Percentiles rank a stretch among this genome's conserved stretches.
Evolutionary conservation across 2,329 filamentous ascomycete species (phyloP).

Genomic region (Fusarium continuum): DNA sequence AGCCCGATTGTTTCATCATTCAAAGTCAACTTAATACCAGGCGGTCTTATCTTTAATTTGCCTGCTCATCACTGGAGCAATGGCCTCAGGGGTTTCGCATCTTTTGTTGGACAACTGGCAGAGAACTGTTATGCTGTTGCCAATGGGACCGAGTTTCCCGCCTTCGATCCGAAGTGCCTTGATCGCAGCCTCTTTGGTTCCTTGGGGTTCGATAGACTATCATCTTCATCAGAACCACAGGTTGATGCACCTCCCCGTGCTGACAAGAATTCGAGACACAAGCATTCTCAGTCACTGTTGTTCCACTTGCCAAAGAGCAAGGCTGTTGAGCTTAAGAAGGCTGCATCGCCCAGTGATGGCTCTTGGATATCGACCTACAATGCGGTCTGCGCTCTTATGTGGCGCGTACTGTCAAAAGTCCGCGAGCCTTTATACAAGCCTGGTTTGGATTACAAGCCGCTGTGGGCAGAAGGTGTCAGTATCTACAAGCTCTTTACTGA

Average conservation of each 20-base stretch:
- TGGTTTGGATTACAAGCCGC: conserved; percentile 39
- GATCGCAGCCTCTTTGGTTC: conserved; percentile 47
- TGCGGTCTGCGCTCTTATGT: conserved; percentile 53
- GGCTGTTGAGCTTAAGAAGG: conserved; percentile 8
- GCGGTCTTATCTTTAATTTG: conserved; percentile 53
- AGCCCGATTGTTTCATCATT: conserved; percentile 49
- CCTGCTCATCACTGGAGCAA: conserved; percentile 54
- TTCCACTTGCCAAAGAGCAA: conserved; percentile 21
- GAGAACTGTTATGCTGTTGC: conserved; percentile 53
- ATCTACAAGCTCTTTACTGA: conserved; percentile 49
- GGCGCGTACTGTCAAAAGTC: conserved; percentile 50
- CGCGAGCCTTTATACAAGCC: conserved; percentile 49
- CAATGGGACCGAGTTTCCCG: conserved; percentile 44
- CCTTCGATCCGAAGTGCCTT: conserved; percentile 49
- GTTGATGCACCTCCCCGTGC: conserved; percentile 10
- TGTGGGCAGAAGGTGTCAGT: conserved; percentile 51
- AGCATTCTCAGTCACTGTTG: conserved; percentile 5
- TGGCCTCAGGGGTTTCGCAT: conserved; percentile 52
- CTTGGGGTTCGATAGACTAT: conserved; percentile 2
- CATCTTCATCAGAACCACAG: background rate
- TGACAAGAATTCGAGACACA: conserved; percentile 4
- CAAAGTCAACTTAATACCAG: conserved; percentile 53
- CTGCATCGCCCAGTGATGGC: conserved; percentile 8
- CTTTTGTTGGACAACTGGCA: conserved; percentile 51
- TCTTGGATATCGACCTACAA: conserved; percentile 57